Evolutionary conservation across 2,329 filamentous ascomycete genomes (phyloP).

Genomic region (Clonostachys rosea): DNA sequence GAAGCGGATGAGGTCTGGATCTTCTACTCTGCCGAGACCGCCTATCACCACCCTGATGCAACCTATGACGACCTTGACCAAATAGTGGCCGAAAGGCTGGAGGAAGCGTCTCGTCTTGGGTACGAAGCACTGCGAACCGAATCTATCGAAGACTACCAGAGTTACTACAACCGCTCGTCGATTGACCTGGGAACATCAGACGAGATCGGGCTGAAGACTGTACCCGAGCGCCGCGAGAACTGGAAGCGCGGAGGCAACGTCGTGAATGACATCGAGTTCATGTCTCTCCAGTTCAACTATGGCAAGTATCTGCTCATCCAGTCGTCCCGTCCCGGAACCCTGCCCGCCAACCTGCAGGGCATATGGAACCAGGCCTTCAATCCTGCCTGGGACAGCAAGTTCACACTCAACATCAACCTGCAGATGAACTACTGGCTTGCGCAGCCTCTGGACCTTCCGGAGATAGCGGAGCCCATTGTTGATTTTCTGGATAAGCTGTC

Average conservation of each 20-base stretch:
- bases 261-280: too few relatives aligned
- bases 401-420: slow-evolving; percentile 37
- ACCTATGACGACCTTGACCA: too few relatives aligned
- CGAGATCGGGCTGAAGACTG: too few relatives aligned
- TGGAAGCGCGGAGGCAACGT: too few relatives aligned
- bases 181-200: neutral
- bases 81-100: too few relatives aligned
- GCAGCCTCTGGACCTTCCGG: slow-evolving; percentile 10
- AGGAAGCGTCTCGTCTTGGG: neutral
- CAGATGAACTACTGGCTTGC: slow-evolving; percentile 35
- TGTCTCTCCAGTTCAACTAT: neutral
- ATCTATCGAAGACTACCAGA: slow-evolving; percentile 4
- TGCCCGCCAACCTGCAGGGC: slow-evolving; percentile 37
- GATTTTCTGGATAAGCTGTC: slow-evolving; percentile 29
- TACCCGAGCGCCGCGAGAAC: too few relatives aligned
- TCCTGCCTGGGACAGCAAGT: slow-evolving; percentile 34
- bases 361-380: slow-evolving; percentile 33
- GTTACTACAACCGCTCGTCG: slow-evolving; percentile 5
- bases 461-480: slow-evolving; percentile 29
- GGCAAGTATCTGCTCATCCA: slow-evolving; percentile 21
- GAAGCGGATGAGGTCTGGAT: slow-evolving; percentile 2
- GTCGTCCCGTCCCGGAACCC: slow-evolving; percentile 15
- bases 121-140: neutral
- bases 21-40: slow-evolving; percentile 5
- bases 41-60: slow-evolving; percentile 1